Evolutionary conservation across 495 filamentous ascomycete species (phyloP), one percentile per base, ranked within the genome.

Genomic region (Penicillium silybi): DNA sequence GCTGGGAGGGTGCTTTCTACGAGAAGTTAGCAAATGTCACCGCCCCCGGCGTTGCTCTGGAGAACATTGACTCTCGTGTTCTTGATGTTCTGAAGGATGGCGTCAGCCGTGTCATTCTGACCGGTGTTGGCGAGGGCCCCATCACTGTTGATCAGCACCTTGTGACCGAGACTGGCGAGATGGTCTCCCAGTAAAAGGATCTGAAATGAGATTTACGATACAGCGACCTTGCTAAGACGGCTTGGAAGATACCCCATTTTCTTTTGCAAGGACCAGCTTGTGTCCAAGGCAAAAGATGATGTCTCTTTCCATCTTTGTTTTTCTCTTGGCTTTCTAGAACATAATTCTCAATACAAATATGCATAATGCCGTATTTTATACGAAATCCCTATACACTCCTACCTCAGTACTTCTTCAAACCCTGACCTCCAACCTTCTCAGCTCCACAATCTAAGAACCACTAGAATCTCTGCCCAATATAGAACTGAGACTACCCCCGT

Each of bases 41-140:
- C 27, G 64, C 64, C 26, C 73, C 74, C 10, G 76, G 73, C 29
- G 72, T 83, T 32, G 63, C 71, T 32, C 63, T 74, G 27, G 71
- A 70, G 17, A 68, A 70, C 54, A 58, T 89, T 39, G 86, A 90
- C 53, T 65, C 66, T 5, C 68, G 66, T 23, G 74, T 82, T 7
- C 69, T 85, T 4, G 70, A 77, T 41, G 70, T 82, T 34, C 65
- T 98, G 61, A 83, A 83, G 72, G 79, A 80, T 48, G 95, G 93
- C 13, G 84, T 98, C 7, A 87, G 84, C 69, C 79, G 90, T 57
- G 85, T 97, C 19, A 98, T 98, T 54, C 65, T 89, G 77, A 97
- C 93, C 2, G 78, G 86, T 37, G 93, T 98, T 22, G 93, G 93
- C 1, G 90, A 93, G 67, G 95, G 93, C 0, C 93, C 93, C 0